Evolutionary conservation across 2,329 filamentous ascomycete genomes (phyloP).

Genomic region (Fusarium annulatum): DNA sequence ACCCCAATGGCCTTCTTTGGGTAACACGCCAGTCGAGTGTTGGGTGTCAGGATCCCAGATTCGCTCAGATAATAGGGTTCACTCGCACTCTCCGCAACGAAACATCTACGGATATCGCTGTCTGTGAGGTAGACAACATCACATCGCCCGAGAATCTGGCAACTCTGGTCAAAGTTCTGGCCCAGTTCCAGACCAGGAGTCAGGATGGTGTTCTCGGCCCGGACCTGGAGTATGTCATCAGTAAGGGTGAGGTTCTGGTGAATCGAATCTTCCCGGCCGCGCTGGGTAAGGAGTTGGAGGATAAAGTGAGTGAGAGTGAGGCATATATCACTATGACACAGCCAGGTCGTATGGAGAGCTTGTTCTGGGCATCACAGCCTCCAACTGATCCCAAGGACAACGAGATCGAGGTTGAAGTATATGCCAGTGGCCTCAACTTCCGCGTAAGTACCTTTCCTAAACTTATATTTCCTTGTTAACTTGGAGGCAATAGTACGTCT

Average conservation of each 20-base stretch:
- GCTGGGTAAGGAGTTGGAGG: not conserved
- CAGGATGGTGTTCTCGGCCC: not conserved
- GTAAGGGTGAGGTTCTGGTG: not conserved
- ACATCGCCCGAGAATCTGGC: not conserved
- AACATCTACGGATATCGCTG: not conserved
- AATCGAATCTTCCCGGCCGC: not conserved
- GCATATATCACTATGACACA: not conserved
- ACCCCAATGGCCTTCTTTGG: not conserved
- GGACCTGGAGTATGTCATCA: not conserved
- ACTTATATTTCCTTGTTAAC: not conserved
- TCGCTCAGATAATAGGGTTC: not conserved
- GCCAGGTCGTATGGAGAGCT: not conserved
- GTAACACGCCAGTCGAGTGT: not conserved
- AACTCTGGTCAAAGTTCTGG: not conserved
- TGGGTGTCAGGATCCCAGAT: not conserved
- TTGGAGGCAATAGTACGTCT: not conserved
- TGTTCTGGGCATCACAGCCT: not conserved
- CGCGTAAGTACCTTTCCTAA: not conserved
- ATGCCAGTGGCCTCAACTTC: not conserved
- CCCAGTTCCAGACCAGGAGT: not conserved
- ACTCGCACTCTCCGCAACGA: not conserved
- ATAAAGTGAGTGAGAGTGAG: not conserved
- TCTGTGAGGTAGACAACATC: not conserved
- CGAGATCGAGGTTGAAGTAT: not conserved
- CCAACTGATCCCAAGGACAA: not conserved